Percentiles rank a stretch among this genome's conserved stretches.
Evolutionary conservation across 768 basidiomycete genomes (phyloP).

Genomic region (Lentinula aciculospora): DNA sequence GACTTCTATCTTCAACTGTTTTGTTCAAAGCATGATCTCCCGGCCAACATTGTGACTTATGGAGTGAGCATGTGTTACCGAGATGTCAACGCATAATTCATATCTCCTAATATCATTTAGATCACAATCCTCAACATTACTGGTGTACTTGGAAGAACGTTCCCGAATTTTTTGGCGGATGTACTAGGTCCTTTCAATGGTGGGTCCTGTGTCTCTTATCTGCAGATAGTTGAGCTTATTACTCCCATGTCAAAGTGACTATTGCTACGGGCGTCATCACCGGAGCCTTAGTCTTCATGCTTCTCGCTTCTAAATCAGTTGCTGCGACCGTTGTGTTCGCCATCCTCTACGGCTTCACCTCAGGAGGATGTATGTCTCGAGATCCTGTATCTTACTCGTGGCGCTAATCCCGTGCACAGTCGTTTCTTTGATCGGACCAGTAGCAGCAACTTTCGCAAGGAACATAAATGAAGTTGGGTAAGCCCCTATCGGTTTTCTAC

Average conservation of each 20-base stretch:
- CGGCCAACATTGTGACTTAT: slow-evolving; percentile 5
- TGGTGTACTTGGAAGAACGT: slow-evolving; percentile 2
- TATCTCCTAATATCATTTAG: not conserved
- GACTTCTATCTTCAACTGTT: slow-evolving; percentile 8
- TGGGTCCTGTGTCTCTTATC: not conserved
- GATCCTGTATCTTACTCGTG: not conserved
- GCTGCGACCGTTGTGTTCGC: slow-evolving; percentile 2
- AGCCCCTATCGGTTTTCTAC: not conserved
- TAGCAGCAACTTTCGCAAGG: slow-evolving; percentile 3
- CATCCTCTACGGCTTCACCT: slow-evolving; percentile 5
- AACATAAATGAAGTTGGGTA: slow-evolving; percentile 9
- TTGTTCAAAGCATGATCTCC: slow-evolving; percentile 2
- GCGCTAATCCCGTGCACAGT: not conserved
- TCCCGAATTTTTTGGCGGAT: slow-evolving; percentile 6
- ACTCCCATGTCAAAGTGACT: not conserved
- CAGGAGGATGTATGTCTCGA: slow-evolving; percentile 5
- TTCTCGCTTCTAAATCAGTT: slow-evolving; percentile 1
- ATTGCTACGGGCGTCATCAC: not conserved
- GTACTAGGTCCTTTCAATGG: slow-evolving; percentile 3
- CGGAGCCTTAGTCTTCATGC: slow-evolving; percentile 2
- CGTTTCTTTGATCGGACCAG: slow-evolving; percentile 5
- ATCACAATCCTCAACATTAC: slow-evolving; percentile 5
- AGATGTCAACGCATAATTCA: not conserved
- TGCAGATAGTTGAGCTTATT: not conserved
- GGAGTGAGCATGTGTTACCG: not conserved